Conservation (phyloP, 176 grass and related monocot species). For the Saccharum officinarum region DNA sequence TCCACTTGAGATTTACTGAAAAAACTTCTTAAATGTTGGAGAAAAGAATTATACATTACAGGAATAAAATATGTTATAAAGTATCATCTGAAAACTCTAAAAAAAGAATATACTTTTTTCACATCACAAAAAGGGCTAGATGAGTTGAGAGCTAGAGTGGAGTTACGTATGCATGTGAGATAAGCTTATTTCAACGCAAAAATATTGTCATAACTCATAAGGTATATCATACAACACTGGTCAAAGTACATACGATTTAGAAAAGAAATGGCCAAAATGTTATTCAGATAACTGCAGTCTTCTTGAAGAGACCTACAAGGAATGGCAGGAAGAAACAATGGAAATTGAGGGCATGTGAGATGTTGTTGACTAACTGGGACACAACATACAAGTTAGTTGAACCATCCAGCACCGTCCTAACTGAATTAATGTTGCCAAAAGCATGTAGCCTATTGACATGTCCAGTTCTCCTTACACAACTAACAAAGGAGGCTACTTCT, state of each 20-base stretch:
- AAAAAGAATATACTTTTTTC: not conserved
- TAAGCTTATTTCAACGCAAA: not conserved
- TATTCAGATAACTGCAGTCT: not conserved
- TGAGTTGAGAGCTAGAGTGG: not conserved
- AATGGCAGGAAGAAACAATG: slow-evolving; percentile 35
- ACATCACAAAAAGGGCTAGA: not conserved
- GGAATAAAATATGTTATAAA: not conserved
- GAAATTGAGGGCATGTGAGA: slow-evolving; percentile 11
- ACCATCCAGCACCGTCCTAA: slow-evolving; percentile 27
- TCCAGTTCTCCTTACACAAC: not conserved
- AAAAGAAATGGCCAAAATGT: not conserved
- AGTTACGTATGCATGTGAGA: not conserved
- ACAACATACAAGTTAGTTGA: slow-evolving; percentile 25
- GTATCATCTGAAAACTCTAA: not conserved
- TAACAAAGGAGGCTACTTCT: slow-evolving; percentile 34
- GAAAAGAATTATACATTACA: not conserved
- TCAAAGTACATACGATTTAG: not conserved
- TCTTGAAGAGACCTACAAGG: not conserved
- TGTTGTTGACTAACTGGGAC: slow-evolving; percentile 8
- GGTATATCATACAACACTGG: not conserved
- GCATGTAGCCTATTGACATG: slow-evolving; percentile 10
- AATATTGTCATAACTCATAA: not conserved
- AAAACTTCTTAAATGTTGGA: not conserved
- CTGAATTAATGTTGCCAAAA: slow-evolving; percentile 18
- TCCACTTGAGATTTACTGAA: not conserved